Evolutionary conservation across 169 alveolate species (phyloP).

Genomic region (Eimeria sp.): DNA sequence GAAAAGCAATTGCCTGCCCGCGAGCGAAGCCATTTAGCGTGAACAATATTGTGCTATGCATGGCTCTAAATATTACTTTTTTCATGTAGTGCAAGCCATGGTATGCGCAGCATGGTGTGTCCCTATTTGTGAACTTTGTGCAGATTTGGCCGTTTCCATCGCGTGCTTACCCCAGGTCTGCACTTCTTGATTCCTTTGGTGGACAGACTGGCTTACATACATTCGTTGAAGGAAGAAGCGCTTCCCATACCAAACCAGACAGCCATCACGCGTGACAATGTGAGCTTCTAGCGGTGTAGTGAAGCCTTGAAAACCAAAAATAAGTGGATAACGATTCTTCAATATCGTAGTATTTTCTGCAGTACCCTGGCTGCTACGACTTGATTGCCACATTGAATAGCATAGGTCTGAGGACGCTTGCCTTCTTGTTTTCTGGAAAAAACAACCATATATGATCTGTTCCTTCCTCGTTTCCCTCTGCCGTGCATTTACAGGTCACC

Average conservation of each 20-base stretch:
- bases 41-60: not conserved
- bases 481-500: slow-evolving; percentile 87
- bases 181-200: slow-evolving; percentile 95
- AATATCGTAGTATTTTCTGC: not conserved
- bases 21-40: not conserved
- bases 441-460: not conserved
- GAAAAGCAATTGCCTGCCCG: not conserved
- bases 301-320: not conserved
- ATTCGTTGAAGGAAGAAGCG: slow-evolving; percentile 97
- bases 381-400: not conserved
- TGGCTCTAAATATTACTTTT: not conserved
- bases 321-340: not conserved
- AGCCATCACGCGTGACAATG: slow-evolving; percentile 98
- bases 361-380: not conserved
- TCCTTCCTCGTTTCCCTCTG: not conserved
- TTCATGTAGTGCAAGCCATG: not conserved
- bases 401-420: not conserved
- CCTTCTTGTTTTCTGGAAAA: not conserved
- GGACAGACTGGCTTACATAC: slow-evolving; percentile 95
- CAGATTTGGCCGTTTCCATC: slow-evolving; percentile 94
- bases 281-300: slow-evolving; percentile 42
- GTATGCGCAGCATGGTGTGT: not conserved
- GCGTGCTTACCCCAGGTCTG: slow-evolving; percentile 95
- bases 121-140: not conserved
- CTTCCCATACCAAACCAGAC: slow-evolving; percentile 95